Base-by-base conservation (phyloP, 2,329 filamentous ascomycete species). In the Trichophyton rubrum region DNA sequence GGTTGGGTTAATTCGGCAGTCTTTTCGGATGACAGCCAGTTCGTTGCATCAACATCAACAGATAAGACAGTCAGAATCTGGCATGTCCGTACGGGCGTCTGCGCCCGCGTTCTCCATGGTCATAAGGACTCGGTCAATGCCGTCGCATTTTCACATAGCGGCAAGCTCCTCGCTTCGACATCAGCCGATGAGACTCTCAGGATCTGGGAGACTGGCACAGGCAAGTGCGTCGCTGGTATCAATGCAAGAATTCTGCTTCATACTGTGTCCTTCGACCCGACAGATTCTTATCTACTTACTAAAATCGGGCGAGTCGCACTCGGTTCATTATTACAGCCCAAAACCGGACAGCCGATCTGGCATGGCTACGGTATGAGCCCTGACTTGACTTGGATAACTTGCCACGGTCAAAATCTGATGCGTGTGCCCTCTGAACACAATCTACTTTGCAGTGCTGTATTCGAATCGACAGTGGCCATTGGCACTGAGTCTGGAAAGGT, bases 181-280 rank as follows among this genome's bases (percentile, higher is more conserved):
- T 95, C 89, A 38, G 90, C 95, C 71, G 92, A 96, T 77, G 95
- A 93, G 78, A 92, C 87, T 0, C 84, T 97, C 66, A 90, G 92
- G 66, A 84, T 96, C 3, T 99, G 92, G 91, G 86, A 93, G 68
- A 83, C 88, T 0, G 17, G 17, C n/a, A 60, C 11, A 7, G 59
- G 59, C 17, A 27, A 27, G 17, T 17, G 20, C 9, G 1, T 22
- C 7, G n/a, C 30, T 20, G 13, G 13, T 17, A 17, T 56, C 20
- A 17, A 56, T 9, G 8, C 3, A n/a, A n/a, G 43, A 9, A 9
- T 7, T 8, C 13, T 17, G 5, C 24, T 40, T 15, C 9, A 6
- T 33, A 56, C 3, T 15, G n/a, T 60, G 15, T 17, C 58, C 15
- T 60, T 60, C 17, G 35, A 55, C 40, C 20, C 8, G 1, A 40